These are phyloP conservation scores for Hyparrhenia diplandra DNA, from an alignment of 176 grass and related monocot species.

Conservation along the genomic window DNA sequence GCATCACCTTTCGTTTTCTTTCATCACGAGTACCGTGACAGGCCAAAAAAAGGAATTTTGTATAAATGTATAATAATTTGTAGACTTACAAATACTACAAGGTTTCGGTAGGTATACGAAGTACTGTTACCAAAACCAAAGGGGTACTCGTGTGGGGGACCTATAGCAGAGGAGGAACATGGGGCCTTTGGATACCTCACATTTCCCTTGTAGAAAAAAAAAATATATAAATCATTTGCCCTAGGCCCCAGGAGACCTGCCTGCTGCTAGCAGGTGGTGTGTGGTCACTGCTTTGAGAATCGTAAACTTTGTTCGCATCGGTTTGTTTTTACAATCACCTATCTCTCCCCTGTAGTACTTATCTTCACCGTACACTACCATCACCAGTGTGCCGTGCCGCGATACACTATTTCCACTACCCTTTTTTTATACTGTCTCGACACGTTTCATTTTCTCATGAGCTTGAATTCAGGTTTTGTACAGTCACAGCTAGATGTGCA, in stretches of 20 bases:
- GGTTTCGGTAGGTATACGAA: no score
- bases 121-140: not conserved
- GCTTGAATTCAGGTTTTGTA: not conserved
- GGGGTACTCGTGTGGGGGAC: not conserved
- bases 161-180: constrained; percentile 7
- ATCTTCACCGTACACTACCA: not conserved
- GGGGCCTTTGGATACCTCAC: constrained; percentile 21
- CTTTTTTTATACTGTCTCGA: no score
- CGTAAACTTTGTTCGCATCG: not conserved
- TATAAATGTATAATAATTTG: not conserved
- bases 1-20: not conserved
- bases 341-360: not conserved
- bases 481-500: not conserved
- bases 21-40: no score
- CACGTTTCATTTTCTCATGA: not conserved
- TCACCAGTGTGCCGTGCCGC: not conserved
- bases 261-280: not conserved
- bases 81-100: no score
- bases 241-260: constrained; percentile 21
- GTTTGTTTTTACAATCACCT: not conserved
- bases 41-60: not conserved
- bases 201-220: not conserved
- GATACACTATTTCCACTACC: not conserved
- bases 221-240: not conserved
- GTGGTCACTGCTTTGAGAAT: constrained; percentile 7